A percentile compares a stretch with the other conserved stretches of the same genome.
These are phyloP conservation scores for Rhodotorula paludigena DNA, from an alignment of 768 basidiomycete species.

Conservation along the genomic window DNA sequence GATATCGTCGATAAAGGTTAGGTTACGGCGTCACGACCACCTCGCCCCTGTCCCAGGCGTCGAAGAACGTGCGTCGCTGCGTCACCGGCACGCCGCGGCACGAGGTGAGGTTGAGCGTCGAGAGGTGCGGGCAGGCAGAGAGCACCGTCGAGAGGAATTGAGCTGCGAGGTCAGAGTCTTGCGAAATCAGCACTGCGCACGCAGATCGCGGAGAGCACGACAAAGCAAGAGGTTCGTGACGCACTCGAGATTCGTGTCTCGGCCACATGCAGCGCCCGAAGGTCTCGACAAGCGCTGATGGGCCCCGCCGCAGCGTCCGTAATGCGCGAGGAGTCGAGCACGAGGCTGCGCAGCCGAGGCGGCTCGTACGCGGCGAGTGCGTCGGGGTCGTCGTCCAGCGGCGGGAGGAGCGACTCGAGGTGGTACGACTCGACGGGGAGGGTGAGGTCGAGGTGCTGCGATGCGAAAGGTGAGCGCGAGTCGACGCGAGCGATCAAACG, in stretches of 20 bases:
- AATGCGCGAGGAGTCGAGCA: slow-evolving; percentile 36
- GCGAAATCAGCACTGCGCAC: too few relatives aligned
- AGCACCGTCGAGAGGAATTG: slow-evolving; percentile 34
- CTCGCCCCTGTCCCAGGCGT: slow-evolving; percentile 35
- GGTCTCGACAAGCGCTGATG: slow-evolving; percentile 23
- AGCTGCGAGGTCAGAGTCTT: slow-evolving; percentile 29
- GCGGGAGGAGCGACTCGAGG: slow-evolving; percentile 25
- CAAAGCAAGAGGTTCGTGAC: background rate
- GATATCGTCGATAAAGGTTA: background rate
- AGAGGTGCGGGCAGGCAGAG: slow-evolving; percentile 32
- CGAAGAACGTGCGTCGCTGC: slow-evolving; percentile 40
- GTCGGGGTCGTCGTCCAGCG: background rate
- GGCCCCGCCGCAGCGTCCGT: slow-evolving; percentile 23
- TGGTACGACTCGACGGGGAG: slow-evolving; percentile 22
- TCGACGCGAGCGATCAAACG: background rate
- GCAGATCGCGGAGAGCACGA: background rate
- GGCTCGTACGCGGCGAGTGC: background rate
- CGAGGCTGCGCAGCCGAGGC: slow-evolving; percentile 26
- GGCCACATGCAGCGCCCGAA: slow-evolving; percentile 39
- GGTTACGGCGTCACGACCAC: slow-evolving; percentile 8
- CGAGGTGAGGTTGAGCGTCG: slow-evolving; percentile 37
- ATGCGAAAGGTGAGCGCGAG: background rate
- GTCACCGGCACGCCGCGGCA: slow-evolving; percentile 40
- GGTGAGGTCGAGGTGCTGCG: slow-evolving; percentile 28
- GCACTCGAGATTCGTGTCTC: slow-evolving; percentile 35